Evolutionary conservation across 2,329 filamentous ascomycete species (phyloP).

Genomic region (Aspergillus chevalieri): DNA sequence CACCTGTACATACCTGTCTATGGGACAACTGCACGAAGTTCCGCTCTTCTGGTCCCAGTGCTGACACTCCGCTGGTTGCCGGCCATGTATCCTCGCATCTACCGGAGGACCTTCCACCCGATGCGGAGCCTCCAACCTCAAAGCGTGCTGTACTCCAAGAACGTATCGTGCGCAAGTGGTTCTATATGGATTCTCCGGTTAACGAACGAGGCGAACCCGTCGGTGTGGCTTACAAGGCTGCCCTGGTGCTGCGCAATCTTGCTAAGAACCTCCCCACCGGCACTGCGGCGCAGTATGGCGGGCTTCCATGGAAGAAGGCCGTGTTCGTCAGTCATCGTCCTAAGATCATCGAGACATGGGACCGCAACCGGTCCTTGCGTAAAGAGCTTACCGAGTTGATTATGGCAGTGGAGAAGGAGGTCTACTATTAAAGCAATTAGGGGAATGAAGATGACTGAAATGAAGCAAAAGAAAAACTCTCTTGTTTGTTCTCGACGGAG

Average conservation of each 20-base stretch:
- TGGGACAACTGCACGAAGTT: constrained; percentile 36
- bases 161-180: constrained; percentile 35
- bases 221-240: constrained; percentile 43
- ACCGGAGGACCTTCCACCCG: constrained; percentile 28
- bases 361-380: constrained; percentile 37
- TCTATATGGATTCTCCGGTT: constrained; percentile 36
- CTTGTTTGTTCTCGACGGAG: neutral
- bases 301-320: constrained; percentile 34
- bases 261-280: constrained; percentile 36
- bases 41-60: constrained; percentile 26
- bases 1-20: constrained; percentile 29
- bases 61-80: constrained; percentile 32
- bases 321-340: constrained; percentile 34
- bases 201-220: constrained; percentile 39
- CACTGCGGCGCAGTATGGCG: constrained; percentile 21
- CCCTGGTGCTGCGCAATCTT: constrained; percentile 43
- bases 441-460: neutral
- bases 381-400: constrained; percentile 39
- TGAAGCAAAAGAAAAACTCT: too few species aligned
- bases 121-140: constrained; percentile 29
- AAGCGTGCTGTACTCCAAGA: constrained; percentile 34
- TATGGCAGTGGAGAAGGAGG: constrained; percentile 36
- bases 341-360: constrained; percentile 34
- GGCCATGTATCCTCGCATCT: constrained; percentile 37
- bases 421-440: constrained; percentile 22